Percentiles rank a stretch among this genome's conserved stretches.
Conservation (phyloP, 441 rosid species). For the Breynia disticha region DNA sequence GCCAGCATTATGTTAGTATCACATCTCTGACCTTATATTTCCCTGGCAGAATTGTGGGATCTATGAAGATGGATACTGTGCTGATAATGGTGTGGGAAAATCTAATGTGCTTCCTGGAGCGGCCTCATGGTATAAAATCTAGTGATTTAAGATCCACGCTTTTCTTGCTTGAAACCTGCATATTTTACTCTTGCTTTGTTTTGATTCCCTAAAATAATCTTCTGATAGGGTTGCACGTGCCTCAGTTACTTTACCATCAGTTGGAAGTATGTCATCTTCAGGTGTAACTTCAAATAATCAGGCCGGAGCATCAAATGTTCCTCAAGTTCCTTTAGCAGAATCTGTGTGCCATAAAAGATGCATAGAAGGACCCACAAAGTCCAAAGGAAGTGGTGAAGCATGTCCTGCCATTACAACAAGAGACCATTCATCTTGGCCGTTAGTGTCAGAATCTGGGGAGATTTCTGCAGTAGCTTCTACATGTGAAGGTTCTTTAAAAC, state of each 20-base stretch:
- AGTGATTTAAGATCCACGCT: constrained; percentile 1
- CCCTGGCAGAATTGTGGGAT: constrained; percentile 32
- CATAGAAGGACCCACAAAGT: constrained; percentile 5
- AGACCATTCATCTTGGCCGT: neutral
- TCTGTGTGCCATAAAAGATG: constrained; percentile 10
- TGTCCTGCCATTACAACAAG: constrained; percentile 6
- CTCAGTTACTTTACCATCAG: constrained; percentile 31
- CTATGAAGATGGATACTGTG: constrained; percentile 42
- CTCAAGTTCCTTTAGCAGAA: constrained; percentile 15
- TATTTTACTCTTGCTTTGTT: neutral
- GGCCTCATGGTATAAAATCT: constrained; percentile 53
- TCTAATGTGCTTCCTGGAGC: constrained; percentile 59
- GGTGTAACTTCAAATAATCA: constrained; percentile 23
- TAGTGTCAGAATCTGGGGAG: neutral
- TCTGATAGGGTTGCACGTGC: constrained; percentile 46
- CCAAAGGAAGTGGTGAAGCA: constrained; percentile 19
- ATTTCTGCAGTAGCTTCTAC: constrained; percentile 1
- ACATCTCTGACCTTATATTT: constrained; percentile 11
- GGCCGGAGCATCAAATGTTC: constrained; percentile 16
- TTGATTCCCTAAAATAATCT: constrained; percentile 5
- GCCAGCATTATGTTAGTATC: neutral
- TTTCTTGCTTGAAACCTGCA: neutral
- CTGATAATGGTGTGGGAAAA: constrained; percentile 50
- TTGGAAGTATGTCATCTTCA: constrained; percentile 22
- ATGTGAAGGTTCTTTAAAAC: constrained; percentile 6